phyloP scores from a whole-genome alignment of 2,329 filamentous ascomycete species.

The Aspergillus felis region DNA sequence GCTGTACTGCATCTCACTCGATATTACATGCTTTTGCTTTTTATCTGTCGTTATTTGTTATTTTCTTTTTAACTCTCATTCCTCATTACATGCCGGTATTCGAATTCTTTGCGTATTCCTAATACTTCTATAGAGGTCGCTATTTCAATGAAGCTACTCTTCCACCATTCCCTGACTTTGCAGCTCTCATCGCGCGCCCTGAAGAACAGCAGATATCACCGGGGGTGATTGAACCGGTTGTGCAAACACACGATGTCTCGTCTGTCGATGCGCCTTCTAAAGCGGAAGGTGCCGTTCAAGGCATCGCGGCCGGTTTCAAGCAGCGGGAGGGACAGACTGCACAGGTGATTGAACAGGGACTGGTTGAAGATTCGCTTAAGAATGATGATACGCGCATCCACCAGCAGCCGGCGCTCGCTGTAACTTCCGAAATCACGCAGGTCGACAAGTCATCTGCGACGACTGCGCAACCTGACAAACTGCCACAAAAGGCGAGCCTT shows the following conservation, averaged over 20 bases:
- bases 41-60: background rate
- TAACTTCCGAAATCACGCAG: conserved; percentile 10
- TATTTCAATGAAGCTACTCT: conserved; percentile 55
- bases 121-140: conserved; percentile 45
- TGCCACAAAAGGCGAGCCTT: conserved; percentile 34
- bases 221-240: conserved; percentile 36
- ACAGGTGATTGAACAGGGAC: conserved; percentile 7
- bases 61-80: background rate
- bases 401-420: conserved; percentile 7
- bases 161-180: conserved; percentile 37
- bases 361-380: conserved; percentile 7
- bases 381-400: conserved; percentile 4
- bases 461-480: conserved; percentile 48
- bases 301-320: conserved; percentile 4
- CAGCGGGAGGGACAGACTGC: conserved; percentile 1
- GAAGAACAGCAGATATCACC: conserved; percentile 24
- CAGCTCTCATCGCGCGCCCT: conserved; percentile 27
- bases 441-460: conserved; percentile 9
- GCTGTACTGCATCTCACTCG: background rate
- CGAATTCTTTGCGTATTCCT: conserved; percentile 3
- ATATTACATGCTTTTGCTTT: background rate
- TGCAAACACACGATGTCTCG: conserved; percentile 25
- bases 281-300: conserved; percentile 13
- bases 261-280: conserved; percentile 13
- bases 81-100: conserved; percentile 3